Evolutionary conservation across 2,329 filamentous ascomycete species (phyloP), one percentile per base, ranked within the genome.

Genomic region (Rhinocladiella similis): DNA sequence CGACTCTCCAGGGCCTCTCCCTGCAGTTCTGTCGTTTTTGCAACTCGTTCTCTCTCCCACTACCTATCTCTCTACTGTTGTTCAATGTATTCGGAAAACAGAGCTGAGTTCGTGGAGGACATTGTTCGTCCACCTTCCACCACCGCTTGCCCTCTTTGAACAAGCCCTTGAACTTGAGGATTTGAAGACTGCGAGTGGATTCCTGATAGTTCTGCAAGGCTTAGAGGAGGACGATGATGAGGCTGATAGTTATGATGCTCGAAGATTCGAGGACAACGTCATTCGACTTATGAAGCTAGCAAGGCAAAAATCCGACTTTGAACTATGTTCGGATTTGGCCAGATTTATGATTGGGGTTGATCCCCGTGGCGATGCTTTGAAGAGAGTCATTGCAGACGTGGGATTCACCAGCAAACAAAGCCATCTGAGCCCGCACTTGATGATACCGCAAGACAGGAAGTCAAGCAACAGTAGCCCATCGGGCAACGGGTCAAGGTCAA

Each of bases 1-100:
- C 16, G 46, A 57, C 9, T 42, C 52, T 6, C 50, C 47, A 63
- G 29, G 71, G 4, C 68, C 78, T 2, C 69, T 80, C 13, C 77
- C 77, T 12, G 70, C 70, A 2, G 85, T 70, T 78, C 87, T 66
- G 74, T 89, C 63, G 68, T 92, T 67, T 81, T 85, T 66, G 73
- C 86, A 78, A 55, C 89, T 88, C 0, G 90, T 87, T 1, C 89
- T 91, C 72, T 87, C 86, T 54, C 85, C 69, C 0, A 69, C 69
- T 10, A 68, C 91, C 56, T 99, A 97, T 68, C 85, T 97, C 14
- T 93, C 97, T 67, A 94, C 97, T 56, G 87, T 99, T 20, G 88
- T 99, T 18, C 94, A 96, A 73, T 99, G 94, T 74, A 97, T 94
- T 1, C 88, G 94, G 53, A 99, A 99, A 74, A 99, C 94, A 0